phyloP scores from a whole-genome alignment of 768 basidiomycete species.

The Russula sp. region DNA sequence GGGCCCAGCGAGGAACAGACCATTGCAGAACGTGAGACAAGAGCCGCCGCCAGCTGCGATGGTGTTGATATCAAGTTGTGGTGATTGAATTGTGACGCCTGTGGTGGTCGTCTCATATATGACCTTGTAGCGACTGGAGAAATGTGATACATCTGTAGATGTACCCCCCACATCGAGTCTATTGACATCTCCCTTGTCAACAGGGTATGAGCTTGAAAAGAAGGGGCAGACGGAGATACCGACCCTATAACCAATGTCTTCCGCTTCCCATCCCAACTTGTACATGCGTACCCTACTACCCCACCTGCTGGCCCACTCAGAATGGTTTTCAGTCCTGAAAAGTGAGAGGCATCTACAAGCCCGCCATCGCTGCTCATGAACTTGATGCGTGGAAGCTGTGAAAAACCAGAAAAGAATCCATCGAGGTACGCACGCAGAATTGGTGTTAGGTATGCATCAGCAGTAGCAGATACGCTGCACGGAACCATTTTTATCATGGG shows the following conservation, averaged over 20 bases:
- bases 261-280: constrained; percentile 74
- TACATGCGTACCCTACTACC: constrained; percentile 90
- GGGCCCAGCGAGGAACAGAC: constrained; percentile 88
- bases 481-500: constrained; percentile 97
- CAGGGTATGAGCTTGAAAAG: no score
- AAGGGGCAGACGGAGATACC: constrained; percentile 24
- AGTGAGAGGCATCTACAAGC: constrained; percentile 73
- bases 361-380: no score
- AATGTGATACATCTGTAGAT: no score
- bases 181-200: no score
- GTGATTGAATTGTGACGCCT: constrained; percentile 85
- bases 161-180: no score
- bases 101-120: constrained; percentile 96
- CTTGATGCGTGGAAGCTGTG: no score
- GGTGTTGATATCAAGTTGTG: constrained; percentile 91
- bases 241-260: constrained; percentile 80
- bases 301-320: constrained; percentile 92
- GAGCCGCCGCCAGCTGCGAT: constrained; percentile 95
- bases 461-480: constrained; percentile 85
- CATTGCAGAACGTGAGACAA: constrained; percentile 81
- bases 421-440: constrained; percentile 74
- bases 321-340: constrained; percentile 91
- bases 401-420: no score
- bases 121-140: constrained; percentile 82
- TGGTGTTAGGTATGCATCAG: constrained; percentile 93